Base-by-base conservation (phyloP, 495 filamentous ascomycete species). In the Apodospora peruviana region DNA sequence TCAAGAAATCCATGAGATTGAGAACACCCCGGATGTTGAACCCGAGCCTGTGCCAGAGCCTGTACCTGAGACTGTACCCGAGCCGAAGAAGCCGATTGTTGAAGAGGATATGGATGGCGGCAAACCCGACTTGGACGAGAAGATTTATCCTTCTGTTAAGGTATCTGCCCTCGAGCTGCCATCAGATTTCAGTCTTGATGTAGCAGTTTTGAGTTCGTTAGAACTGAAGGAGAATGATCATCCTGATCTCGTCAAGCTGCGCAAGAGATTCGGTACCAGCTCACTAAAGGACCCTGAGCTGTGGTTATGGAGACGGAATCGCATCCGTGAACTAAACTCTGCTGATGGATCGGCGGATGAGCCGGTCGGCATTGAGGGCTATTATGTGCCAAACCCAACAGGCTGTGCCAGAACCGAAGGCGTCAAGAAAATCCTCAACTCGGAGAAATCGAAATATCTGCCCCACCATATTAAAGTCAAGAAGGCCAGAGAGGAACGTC, bases 391-490 rank as follows among this genome's bases (percentile, higher is more conserved):
- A 1, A 99, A 96, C 50, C 43, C 70, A 0, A 86, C 87, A 21
- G 93, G 93, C 25, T 85, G 81, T 58, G 91, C 93, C 34, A 80
- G 93, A 48, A 96, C 93, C 0, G 90, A 97, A 76, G 90, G 90
- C 17, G 83, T 86, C 43, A 91, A 90, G 68, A 91, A 89, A 70
- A 96, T 99, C 36, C 76, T 93, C 38, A 90, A 99, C 59, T 85
- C 88, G 0, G 94, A 97, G 62, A 99, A 99, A 69, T 95, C 90
- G 24, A 94, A 94, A 64, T 99, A 99, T 56, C 81, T 99, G 2
- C 93, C 94, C 7, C 93, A 99, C 74, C 90, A 94, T 43, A 88
- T 99, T 67, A 91, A 90, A 54, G 89, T 99, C 41, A 86, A 94
- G 59, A 88, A 84, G 59, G 88, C 86, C 16, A 80, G 90, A 20